A percentile compares a stretch with the other conserved stretches of the same genome.
phyloP scores from a whole-genome alignment of 345 rosid genomes.

The Sonneratia alba region DNA sequence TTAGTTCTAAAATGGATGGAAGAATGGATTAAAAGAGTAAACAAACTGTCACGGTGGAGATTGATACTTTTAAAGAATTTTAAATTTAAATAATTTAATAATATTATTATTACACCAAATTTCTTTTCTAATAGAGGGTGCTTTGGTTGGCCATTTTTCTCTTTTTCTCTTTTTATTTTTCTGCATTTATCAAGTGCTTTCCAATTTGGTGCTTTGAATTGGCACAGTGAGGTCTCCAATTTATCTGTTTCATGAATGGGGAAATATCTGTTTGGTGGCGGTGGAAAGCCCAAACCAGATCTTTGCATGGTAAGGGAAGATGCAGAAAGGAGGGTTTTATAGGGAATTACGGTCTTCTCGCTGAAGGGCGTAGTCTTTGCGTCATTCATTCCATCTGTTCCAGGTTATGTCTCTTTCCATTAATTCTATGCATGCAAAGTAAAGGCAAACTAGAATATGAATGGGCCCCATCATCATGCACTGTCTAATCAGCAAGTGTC shows the following conservation, averaged over 20 bases:
- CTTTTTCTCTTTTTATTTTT: constrained; percentile 8
- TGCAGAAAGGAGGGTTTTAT: not conserved
- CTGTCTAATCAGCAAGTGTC: not conserved
- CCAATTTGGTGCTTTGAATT: constrained; percentile 3
- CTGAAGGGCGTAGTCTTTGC: constrained; percentile 10
- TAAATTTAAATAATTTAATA: too few relatives aligned
- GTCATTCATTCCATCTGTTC: not conserved
- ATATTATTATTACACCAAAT: too few relatives aligned
- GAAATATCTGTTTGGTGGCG: constrained; percentile 11
- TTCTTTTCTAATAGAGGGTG: too few relatives aligned
- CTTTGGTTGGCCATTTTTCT: not conserved
- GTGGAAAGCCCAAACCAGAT: constrained; percentile 13
- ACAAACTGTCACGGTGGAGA: too few relatives aligned
- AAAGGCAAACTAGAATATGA: not conserved
- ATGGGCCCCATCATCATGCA: not conserved
- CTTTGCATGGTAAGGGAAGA: constrained; percentile 14
- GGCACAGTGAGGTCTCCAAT: constrained; percentile 2
- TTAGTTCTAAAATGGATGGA: too few relatives aligned
- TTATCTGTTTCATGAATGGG: constrained; percentile 16
- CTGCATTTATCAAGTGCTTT: not conserved
- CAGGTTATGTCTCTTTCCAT: too few relatives aligned
- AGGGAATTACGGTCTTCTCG: constrained; percentile 31
- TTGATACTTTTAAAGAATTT: too few relatives aligned
- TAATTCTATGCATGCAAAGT: not conserved
- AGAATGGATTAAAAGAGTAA: too few relatives aligned